phyloP scores from a whole-genome alignment of 2,329 filamentous ascomycete species.

The Colletotrichum limetticola region DNA sequence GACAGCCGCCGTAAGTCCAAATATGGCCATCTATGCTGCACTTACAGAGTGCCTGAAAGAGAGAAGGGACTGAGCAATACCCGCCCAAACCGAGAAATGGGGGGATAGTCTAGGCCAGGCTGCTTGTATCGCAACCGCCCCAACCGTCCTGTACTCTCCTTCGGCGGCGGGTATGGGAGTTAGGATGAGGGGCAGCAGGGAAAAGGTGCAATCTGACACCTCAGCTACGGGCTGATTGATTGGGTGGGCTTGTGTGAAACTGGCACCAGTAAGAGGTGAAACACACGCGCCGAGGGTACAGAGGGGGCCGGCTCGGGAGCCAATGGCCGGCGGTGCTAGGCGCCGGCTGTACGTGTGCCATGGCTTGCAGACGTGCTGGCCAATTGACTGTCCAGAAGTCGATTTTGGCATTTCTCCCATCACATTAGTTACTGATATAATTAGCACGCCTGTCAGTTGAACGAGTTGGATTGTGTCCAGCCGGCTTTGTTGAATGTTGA shows the following conservation, averaged over 20 bases:
- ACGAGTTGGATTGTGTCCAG: not conserved
- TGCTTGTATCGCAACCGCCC: not conserved
- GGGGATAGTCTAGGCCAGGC: not conserved
- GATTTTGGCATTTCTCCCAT: not conserved
- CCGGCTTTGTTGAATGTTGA: not conserved
- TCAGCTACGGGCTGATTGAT: not conserved
- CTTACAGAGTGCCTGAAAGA: no score
- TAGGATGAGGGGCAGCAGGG: not conserved
- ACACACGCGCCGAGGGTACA: slow-evolving; percentile 41
- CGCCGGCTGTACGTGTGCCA: slow-evolving; percentile 35
- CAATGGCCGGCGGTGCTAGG: slow-evolving; percentile 44
- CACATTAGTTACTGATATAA: not conserved
- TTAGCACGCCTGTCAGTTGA: not conserved
- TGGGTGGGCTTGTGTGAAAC: slow-evolving; percentile 44
- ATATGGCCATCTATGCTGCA: not conserved
- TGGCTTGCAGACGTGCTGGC: slow-evolving; percentile 27
- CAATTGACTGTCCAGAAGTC: slow-evolving; percentile 7
- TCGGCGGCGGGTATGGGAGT: not conserved
- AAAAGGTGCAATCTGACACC: not conserved
- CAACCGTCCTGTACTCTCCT: not conserved
- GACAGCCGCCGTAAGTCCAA: not conserved
- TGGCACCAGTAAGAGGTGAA: slow-evolving; percentile 40
- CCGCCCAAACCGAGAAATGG: no score
- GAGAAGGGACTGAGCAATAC: not conserved
- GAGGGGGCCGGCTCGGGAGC: slow-evolving; percentile 33